phyloP scores from a whole-genome alignment of 2,329 filamentous ascomycete species.

The Microdochium trichocladiopsis region DNA sequence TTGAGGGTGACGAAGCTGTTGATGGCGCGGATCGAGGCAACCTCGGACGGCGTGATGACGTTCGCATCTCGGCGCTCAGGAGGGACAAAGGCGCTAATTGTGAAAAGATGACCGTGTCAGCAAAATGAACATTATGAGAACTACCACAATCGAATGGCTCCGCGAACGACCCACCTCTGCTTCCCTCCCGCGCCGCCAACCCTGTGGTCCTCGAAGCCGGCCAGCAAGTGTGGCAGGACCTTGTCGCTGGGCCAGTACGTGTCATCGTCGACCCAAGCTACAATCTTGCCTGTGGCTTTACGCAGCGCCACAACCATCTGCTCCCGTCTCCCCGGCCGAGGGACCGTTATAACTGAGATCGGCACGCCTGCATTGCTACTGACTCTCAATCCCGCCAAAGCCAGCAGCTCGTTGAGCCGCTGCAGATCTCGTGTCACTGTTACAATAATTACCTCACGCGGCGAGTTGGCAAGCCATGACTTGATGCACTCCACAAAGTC shows the following conservation, averaged over 20 bases:
- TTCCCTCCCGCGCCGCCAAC: conserved; percentile 13
- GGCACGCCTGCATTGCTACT: neutral
- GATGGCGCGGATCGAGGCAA: conserved; percentile 15
- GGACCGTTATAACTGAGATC: conserved; percentile 8
- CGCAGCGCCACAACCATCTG: conserved; percentile 16
- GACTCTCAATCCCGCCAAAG: conserved; percentile 1
- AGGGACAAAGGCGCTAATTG: conserved; percentile 13
- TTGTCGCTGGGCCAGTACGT: conserved; percentile 8
- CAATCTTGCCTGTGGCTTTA: conserved; percentile 10
- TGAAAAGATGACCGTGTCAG: conserved; percentile 5
- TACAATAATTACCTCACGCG: conserved; percentile 19
- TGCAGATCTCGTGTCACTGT: conserved; percentile 7
- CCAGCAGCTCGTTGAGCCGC: neutral
- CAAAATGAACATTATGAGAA: too few relatives aligned
- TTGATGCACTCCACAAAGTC: conserved; percentile 10
- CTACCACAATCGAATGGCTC: neutral
- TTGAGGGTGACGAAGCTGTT: conserved; percentile 9
- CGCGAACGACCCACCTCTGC: neutral
- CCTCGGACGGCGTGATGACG: conserved; percentile 17
- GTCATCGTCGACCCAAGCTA: conserved; percentile 20
- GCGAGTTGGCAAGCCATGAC: conserved; percentile 13
- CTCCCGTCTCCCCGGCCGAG: conserved; percentile 14
- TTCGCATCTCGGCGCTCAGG: conserved; percentile 6
- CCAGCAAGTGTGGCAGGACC: conserved; percentile 13
- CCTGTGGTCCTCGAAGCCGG: conserved; percentile 14